A percentile compares a stretch with the other conserved stretches of the same genome.
Conservation (phyloP, 176 grass and related monocot species). For the Carex littledalei region DNA sequence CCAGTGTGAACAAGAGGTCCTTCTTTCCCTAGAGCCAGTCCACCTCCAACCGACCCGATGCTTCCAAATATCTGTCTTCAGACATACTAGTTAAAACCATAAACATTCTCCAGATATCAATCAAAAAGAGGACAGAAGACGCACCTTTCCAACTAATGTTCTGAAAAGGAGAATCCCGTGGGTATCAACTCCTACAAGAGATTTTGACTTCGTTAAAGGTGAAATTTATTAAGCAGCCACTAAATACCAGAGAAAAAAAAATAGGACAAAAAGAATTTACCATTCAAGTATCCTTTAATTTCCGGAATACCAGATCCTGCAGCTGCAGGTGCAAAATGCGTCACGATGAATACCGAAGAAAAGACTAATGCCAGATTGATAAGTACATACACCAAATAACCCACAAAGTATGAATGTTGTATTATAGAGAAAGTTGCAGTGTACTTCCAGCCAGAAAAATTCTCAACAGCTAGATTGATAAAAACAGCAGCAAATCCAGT, state of each 20-base stretch:
- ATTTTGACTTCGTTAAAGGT: conserved; percentile 16
- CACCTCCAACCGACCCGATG: conserved; percentile 98
- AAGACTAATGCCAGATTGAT: conserved; percentile 85
- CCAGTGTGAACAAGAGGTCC: conserved; percentile 99
- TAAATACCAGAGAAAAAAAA: background rate
- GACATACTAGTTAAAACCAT: conserved; percentile 31
- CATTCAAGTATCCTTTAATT: conserved; percentile 99
- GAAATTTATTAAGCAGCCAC: background rate
- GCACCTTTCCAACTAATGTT: conserved; percentile 91
- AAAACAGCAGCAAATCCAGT: conserved; percentile 98
- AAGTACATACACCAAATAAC: conserved; percentile 75
- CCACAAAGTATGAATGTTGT: conserved; percentile 93
- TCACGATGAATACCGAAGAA: conserved; percentile 87
- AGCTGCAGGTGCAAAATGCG: conserved; percentile 88
- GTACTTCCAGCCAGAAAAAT: conserved; percentile 99
- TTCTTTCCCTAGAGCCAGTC: conserved; percentile 97
- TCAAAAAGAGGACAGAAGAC: background rate
- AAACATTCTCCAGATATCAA: background rate
- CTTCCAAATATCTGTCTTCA: conserved; percentile 88
- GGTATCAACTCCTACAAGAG: conserved; percentile 84
- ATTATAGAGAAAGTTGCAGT: conserved; percentile 83
- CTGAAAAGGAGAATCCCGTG: conserved; percentile 96
- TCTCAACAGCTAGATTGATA: conserved; percentile 97
- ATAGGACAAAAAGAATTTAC: conserved; percentile 37
- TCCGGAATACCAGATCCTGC: conserved; percentile 99